These are phyloP conservation scores for Annona cherimola DNA, from an alignment of 164 flowering plant species.

Conservation along the genomic window DNA sequence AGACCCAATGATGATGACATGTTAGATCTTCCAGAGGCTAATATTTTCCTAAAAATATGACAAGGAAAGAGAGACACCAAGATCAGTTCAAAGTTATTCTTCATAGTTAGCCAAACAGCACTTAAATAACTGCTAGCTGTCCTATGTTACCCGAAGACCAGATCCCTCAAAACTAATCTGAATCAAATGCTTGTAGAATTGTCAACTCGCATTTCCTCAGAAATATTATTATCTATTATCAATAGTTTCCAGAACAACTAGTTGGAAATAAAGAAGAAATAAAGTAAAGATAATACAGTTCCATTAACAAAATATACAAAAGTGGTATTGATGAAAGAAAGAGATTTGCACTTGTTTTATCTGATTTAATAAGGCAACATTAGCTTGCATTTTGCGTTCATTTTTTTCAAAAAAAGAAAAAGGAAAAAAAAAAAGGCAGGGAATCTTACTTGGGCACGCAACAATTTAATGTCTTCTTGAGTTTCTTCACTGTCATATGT, in stretches of 20 bases:
- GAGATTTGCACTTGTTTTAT: too few species aligned
- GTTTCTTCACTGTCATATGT: conserved; percentile 84
- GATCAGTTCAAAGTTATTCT: not conserved
- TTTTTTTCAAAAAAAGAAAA: not conserved
- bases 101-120: not conserved
- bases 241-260: not conserved
- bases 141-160: not conserved
- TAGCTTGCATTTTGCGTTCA: not conserved
- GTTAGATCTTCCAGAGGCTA: not conserved
- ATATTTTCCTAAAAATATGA: not conserved
- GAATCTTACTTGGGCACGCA: conserved; percentile 72
- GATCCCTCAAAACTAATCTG: not conserved
- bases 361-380: too few species aligned
- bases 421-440: not conserved
- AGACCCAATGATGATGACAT: not conserved
- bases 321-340: not conserved
- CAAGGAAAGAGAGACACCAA: not conserved
- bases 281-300: not conserved
- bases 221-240: too few species aligned
- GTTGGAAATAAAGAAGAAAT: not conserved
- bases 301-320: not conserved
- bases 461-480: conserved; percentile 72
- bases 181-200: not conserved
- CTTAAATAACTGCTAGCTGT: not conserved
- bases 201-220: not conserved